Percentiles rank a stretch among this genome's conserved stretches.
phyloP scores from a whole-genome alignment of 179 eudicot genomes.

The Patellifolia procumbens region DNA sequence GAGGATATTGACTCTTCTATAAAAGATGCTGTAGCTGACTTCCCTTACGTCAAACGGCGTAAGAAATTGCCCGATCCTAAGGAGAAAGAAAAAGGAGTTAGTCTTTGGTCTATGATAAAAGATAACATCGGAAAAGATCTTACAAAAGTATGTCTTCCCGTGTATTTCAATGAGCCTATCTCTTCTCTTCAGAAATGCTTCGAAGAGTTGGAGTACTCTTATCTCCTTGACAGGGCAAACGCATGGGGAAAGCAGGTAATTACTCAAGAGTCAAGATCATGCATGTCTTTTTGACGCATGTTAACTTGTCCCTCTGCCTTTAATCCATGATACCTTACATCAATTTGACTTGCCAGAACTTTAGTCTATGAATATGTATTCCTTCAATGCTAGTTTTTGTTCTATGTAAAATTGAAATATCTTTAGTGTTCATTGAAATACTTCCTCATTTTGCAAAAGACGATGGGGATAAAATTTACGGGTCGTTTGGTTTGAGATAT shows the following conservation, averaged over 20 bases:
- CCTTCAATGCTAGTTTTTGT: background rate
- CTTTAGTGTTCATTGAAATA: background rate
- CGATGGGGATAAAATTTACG: too few relatives aligned
- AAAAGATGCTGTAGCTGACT: slow-evolving; percentile 55
- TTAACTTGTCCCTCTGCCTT: background rate
- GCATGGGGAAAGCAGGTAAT: slow-evolving; percentile 91
- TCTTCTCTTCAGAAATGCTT: slow-evolving; percentile 93
- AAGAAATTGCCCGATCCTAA: slow-evolving; percentile 87
- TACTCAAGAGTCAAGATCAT: slow-evolving; percentile 18
- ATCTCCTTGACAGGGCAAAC: slow-evolving; percentile 90
- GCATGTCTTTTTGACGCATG: background rate
- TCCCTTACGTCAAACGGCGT: slow-evolving; percentile 72
- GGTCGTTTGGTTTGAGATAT: too few relatives aligned
- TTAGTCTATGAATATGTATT: background rate
- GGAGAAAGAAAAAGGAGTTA: slow-evolving; percentile 93
- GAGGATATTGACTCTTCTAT: slow-evolving; percentile 63
- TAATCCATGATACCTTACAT: background rate
- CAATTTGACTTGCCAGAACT: background rate
- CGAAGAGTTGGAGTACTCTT: slow-evolving; percentile 94
- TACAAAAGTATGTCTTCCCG: slow-evolving; percentile 96
- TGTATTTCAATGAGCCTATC: slow-evolving; percentile 92
- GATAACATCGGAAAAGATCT: slow-evolving; percentile 98
- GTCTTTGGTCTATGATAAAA: slow-evolving; percentile 97
- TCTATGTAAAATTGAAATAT: background rate
- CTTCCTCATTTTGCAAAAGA: background rate